A percentile compares a stretch with the other conserved stretches of the same genome.
phyloP scores from a whole-genome alignment of 495 filamentous ascomycete species.

The Daldinia grandis region DNA sequence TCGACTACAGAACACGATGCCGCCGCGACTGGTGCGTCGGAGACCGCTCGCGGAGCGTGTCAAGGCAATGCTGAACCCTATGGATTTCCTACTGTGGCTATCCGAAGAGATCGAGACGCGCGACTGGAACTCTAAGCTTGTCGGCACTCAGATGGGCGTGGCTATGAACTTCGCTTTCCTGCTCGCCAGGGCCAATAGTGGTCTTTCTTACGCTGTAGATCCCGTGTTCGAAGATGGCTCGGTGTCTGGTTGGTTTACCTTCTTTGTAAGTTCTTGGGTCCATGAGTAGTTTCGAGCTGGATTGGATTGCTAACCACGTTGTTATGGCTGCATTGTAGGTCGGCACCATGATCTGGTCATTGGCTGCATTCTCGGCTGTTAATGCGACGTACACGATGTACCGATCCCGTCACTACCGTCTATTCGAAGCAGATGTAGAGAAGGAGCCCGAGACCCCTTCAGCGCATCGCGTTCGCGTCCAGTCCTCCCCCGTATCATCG shows the following conservation, averaged over 20 bases:
- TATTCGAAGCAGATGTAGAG: slow-evolving; percentile 89
- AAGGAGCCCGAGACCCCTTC: slow-evolving; percentile 79
- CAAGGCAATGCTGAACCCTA: slow-evolving; percentile 79
- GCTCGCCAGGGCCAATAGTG: slow-evolving; percentile 77
- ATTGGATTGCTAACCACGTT: slow-evolving; percentile 14
- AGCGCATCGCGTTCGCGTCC: slow-evolving; percentile 86
- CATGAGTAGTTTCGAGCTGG: background rate
- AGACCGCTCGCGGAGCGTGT: slow-evolving; percentile 79
- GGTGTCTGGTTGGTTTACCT: slow-evolving; percentile 71
- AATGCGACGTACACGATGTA: slow-evolving; percentile 88
- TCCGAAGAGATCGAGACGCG: slow-evolving; percentile 88
- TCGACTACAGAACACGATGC: slow-evolving; percentile 42
- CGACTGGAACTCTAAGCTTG: slow-evolving; percentile 85
- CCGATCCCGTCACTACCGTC: slow-evolving; percentile 83
- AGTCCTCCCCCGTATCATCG: slow-evolving; percentile 80
- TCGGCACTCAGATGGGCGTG: slow-evolving; percentile 77
- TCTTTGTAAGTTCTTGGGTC: slow-evolving; percentile 70
- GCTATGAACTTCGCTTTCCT: slow-evolving; percentile 80
- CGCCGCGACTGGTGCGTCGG: slow-evolving; percentile 76
- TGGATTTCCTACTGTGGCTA: slow-evolving; percentile 87
- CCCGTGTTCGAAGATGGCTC: slow-evolving; percentile 84
- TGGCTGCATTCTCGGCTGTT: slow-evolving; percentile 67
- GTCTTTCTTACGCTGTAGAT: slow-evolving; percentile 60
- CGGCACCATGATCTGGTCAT: slow-evolving; percentile 70
- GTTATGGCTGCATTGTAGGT: slow-evolving; percentile 57